Evolutionary conservation across 2,329 filamentous ascomycete genomes (phyloP).

Genomic region (Cladosporium austrohemisphaericum): DNA sequence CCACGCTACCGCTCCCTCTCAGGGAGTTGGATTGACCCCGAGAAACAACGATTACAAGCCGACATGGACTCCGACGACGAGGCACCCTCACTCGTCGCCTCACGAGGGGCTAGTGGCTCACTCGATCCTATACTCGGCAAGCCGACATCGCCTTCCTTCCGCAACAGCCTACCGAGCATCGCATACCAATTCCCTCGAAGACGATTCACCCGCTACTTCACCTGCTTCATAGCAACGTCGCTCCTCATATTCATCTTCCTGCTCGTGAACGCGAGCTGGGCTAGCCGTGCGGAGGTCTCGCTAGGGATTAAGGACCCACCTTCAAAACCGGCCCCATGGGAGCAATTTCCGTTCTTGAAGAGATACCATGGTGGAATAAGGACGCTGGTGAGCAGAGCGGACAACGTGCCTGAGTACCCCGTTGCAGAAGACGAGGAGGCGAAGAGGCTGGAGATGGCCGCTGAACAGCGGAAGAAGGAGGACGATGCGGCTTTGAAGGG

Average conservation of each 20-base stretch:
- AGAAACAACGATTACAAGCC: constrained; percentile 39
- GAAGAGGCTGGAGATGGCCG: constrained; percentile 35
- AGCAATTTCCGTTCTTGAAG: constrained; percentile 77
- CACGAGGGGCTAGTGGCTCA: constrained; percentile 22
- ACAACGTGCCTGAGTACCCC: constrained; percentile 81
- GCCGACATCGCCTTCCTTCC: constrained; percentile 17
- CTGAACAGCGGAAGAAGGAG: constrained; percentile 34
- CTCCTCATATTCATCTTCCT: constrained; percentile 74
- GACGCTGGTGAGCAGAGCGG: constrained; percentile 59
- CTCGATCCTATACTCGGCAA: constrained; percentile 32
- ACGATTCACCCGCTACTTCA: constrained; percentile 75
- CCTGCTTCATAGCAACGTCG: constrained; percentile 63
- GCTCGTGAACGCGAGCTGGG: constrained; percentile 53
- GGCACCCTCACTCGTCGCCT: constrained; percentile 32
- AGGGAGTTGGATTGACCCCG: constrained; percentile 32
- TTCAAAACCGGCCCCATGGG: constrained; percentile 70
- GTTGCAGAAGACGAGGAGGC: constrained; percentile 57
- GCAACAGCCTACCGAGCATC: constrained; percentile 24
- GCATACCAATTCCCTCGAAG: constrained; percentile 38
- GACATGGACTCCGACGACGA: constrained; percentile 32
- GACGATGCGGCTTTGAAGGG: constrained; percentile 36
- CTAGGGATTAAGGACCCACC: constrained; percentile 51
- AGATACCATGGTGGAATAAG: constrained; percentile 87
- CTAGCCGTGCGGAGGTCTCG: constrained; percentile 50
- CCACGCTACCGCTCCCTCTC: constrained; percentile 32